Conservation (phyloP, 2,329 filamentous ascomycete genomes). For the Volutella citrinella region DNA sequence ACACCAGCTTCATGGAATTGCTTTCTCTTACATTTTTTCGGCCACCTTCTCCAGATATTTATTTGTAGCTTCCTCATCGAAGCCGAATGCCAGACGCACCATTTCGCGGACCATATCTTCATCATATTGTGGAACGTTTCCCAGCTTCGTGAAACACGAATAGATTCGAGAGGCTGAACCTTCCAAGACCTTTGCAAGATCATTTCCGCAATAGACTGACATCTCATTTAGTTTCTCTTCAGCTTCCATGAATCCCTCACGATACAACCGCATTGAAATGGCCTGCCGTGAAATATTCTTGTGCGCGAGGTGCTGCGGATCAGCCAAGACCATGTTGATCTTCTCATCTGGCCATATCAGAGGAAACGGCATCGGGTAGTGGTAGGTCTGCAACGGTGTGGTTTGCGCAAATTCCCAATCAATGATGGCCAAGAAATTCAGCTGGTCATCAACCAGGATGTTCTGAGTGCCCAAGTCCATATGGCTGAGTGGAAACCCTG, state of each 20-base stretch:
- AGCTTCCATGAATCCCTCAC: conserved; percentile 10
- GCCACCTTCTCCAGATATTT: too few species aligned
- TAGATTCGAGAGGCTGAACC: conserved; percentile 18
- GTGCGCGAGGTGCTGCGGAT: conserved; percentile 15
- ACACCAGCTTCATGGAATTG: too few species aligned
- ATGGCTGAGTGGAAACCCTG: conserved; percentile 25
- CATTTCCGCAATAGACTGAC: not conserved
- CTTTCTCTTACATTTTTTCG: too few species aligned
- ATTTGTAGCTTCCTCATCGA: not conserved
- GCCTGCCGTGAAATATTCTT: conserved; percentile 14
- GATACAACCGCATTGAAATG: conserved; percentile 12
- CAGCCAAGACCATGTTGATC: conserved; percentile 13
- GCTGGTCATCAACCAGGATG: conserved; percentile 28
- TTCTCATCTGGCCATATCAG: conserved; percentile 12
- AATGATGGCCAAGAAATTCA: conserved; percentile 29
- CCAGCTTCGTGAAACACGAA: conserved; percentile 9
- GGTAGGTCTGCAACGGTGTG: conserved; percentile 25
- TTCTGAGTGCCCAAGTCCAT: conserved; percentile 33
- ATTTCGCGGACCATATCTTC: conserved; percentile 5
- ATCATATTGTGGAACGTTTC: conserved; percentile 2
- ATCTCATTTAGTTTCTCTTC: conserved; percentile 7
- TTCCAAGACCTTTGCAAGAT: conserved; percentile 13
- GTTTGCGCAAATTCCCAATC: conserved; percentile 32
- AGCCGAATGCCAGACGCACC: conserved; percentile 9
- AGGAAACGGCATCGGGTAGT: conserved; percentile 31